These are phyloP conservation scores for Puccinia novopanici DNA, from an alignment of 1,284 basidiomycete genomes.

Conservation along the genomic window DNA sequence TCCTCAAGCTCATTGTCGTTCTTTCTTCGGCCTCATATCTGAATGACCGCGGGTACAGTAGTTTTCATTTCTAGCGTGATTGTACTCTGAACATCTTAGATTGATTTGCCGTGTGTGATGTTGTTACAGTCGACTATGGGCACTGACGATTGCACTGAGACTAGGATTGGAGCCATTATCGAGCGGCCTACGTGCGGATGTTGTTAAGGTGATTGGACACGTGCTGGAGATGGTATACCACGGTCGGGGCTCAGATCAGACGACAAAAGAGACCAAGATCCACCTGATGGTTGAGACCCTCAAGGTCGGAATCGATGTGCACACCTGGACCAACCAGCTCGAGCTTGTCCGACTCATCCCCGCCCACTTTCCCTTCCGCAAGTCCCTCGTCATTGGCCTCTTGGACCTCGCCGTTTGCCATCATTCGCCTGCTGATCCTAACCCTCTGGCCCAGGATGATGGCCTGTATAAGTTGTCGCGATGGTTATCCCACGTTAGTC, in stretches of 20 bases:
- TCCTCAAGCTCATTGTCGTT: conserved; percentile 5
- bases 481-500: conserved; percentile 15
- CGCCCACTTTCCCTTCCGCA: neutral
- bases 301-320: neutral
- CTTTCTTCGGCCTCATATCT: conserved; percentile 16
- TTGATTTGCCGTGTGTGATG: neutral
- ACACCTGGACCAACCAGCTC: conserved; percentile 25
- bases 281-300: neutral
- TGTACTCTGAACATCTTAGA: neutral
- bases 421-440: no score
- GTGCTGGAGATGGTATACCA: neutral
- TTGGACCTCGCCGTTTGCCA: conserved; percentile 6
- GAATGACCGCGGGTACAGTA: conserved; percentile 3
- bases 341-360: conserved; percentile 14
- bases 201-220: neutral
- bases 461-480: conserved; percentile 3
- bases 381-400: conserved; percentile 2
- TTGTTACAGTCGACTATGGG: conserved; percentile 13
- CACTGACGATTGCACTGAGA: conserved; percentile 13
- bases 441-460: neutral
- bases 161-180: neutral
- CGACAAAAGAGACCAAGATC: conserved; percentile 14
- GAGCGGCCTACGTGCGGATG: neutral
- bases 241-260: neutral
- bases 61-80: neutral